A percentile compares a stretch with the other conserved stretches of the same genome.
Conservation (phyloP, 768 basidiomycete species). For the Lentinula boryana region DNA sequence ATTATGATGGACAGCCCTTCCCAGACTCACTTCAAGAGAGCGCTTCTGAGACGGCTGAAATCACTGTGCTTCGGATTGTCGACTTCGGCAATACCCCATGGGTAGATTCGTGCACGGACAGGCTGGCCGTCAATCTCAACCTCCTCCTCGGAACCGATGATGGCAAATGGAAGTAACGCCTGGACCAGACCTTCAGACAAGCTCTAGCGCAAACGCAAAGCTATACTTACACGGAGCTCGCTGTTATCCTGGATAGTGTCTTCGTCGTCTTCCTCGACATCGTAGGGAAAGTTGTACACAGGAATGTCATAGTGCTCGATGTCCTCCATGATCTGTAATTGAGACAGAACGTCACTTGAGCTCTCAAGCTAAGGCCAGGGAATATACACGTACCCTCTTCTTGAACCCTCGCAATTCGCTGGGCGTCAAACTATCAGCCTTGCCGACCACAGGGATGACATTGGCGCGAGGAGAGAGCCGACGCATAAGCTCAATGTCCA, state of each 20-base stretch:
- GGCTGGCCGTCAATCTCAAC: constrained; percentile 88
- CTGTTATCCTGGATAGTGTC: constrained; percentile 98
- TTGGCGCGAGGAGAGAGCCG: constrained; percentile 97
- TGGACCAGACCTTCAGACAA: constrained; percentile 18
- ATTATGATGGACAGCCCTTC: background rate
- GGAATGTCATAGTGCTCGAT: constrained; percentile 98
- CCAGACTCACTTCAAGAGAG: constrained; percentile 71
- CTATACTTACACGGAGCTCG: constrained; percentile 70
- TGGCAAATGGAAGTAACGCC: constrained; percentile 93
- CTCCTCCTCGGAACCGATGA: constrained; percentile 97
- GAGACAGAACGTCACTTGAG: constrained; percentile 2
- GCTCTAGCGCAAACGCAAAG: too few relatives aligned
- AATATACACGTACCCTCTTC: constrained; percentile 62
- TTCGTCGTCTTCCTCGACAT: constrained; percentile 98
- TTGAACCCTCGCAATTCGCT: constrained; percentile 93
- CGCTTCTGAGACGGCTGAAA: constrained; percentile 88
- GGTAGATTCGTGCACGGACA: constrained; percentile 91
- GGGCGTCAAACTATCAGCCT: constrained; percentile 93
- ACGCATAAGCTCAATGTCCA: constrained; percentile 99
- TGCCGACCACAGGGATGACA: constrained; percentile 97
- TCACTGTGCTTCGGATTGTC: constrained; percentile 99
- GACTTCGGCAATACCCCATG: constrained; percentile 98
- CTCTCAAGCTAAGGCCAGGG: background rate
- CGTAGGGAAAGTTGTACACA: constrained; percentile 99
- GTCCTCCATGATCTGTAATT: constrained; percentile 90